Evolutionary conservation across 2,329 filamentous ascomycete genomes (phyloP).

Genomic region (Sporothrix pseudoabietina): DNA sequence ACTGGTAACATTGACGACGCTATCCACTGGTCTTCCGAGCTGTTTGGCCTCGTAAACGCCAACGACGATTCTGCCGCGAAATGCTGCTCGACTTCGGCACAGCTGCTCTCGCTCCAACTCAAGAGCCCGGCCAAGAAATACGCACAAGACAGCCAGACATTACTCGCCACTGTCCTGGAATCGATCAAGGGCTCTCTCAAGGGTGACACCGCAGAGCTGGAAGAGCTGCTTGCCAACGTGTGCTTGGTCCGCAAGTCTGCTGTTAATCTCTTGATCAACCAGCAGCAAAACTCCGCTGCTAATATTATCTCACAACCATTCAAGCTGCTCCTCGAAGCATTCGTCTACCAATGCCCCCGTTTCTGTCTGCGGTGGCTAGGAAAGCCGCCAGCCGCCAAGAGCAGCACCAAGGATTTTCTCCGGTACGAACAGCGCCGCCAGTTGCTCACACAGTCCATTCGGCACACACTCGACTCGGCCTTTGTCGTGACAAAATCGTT

Average conservation of each 20-base stretch:
- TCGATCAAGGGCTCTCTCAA: conserved; percentile 61
- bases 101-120: conserved; percentile 57
- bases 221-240: conserved; percentile 61
- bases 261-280: conserved; percentile 49
- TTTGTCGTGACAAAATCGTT: conserved; percentile 58
- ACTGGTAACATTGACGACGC: conserved; percentile 56
- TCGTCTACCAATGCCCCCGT: conserved; percentile 61
- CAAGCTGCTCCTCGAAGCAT: conserved; percentile 53
- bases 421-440: conserved; percentile 64
- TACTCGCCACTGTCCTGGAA: conserved; percentile 54
- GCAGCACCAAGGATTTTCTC: conserved; percentile 58
- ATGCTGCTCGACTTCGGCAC: conserved; percentile 56
- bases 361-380: conserved; percentile 65
- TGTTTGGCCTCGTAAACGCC: conserved; percentile 46
- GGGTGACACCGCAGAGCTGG: conserved; percentile 61
- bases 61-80: conserved; percentile 52
- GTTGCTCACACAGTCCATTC: conserved; percentile 54
- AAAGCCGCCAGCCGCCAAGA: conserved; percentile 54
- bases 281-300: neutral
- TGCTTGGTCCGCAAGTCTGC: conserved; percentile 58
- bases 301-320: conserved; percentile 30
- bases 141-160: conserved; percentile 43
- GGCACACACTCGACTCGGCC: conserved; percentile 61
- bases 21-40: conserved; percentile 55
- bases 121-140: conserved; percentile 48